These are phyloP conservation scores for Peribolospora kevripleyi DNA, from an alignment of 768 basidiomycete species.

Conservation along the genomic window DNA sequence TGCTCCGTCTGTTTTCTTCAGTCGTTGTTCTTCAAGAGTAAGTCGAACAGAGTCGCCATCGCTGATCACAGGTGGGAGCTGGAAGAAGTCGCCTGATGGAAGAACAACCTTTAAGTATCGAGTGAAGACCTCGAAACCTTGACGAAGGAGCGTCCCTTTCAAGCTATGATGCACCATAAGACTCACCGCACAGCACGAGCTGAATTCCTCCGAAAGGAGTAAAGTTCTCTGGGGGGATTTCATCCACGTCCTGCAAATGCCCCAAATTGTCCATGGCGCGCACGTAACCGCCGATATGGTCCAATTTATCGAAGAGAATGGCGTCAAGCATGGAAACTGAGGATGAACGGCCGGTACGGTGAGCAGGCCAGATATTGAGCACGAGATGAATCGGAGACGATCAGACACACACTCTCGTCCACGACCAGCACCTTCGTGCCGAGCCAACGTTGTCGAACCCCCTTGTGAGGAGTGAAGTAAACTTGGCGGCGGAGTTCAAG, in stretches of 20 bases:
- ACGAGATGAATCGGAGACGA: slow-evolving; percentile 14
- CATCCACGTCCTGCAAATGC: too few relatives aligned
- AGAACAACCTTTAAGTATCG: too few relatives aligned
- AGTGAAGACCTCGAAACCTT: too few relatives aligned
- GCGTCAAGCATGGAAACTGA: slow-evolving; percentile 21
- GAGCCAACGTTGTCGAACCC: not conserved
- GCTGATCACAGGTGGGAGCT: slow-evolving; percentile 21
- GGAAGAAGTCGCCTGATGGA: slow-evolving; percentile 22
- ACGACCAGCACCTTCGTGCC: slow-evolving; percentile 11
- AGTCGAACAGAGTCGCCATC: not conserved
- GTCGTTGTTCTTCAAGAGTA: too few relatives aligned
- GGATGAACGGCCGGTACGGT: not conserved
- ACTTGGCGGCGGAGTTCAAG: not conserved
- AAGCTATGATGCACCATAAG: too few relatives aligned
- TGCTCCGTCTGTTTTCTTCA: too few relatives aligned
- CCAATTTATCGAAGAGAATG: slow-evolving; percentile 19
- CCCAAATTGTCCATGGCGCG: slow-evolving; percentile 1
- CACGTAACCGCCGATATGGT: slow-evolving; percentile 16
- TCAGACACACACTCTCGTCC: slow-evolving; percentile 13
- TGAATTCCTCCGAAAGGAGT: slow-evolving; percentile 18
- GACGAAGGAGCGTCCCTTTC: too few relatives aligned
- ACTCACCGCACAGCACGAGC: slow-evolving; percentile 12
- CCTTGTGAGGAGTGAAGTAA: not conserved
- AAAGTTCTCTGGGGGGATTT: not conserved
- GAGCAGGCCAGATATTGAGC: not conserved